phyloP scores from a whole-genome alignment of 768 basidiomycete species.

The Rhodotorula sphaerocarpa region DNA sequence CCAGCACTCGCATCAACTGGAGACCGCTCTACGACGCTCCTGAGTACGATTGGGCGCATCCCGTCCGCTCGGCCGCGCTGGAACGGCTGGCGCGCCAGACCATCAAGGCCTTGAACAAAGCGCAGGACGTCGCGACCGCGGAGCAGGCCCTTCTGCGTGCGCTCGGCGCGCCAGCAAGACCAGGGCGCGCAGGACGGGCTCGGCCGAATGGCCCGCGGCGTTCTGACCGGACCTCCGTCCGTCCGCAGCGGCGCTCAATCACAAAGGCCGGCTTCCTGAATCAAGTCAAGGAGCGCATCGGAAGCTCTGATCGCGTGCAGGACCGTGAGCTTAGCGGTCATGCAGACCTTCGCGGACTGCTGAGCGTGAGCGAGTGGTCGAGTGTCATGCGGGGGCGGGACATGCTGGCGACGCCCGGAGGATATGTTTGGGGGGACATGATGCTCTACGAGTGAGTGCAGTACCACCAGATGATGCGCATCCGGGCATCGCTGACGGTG shows the following conservation, averaged over 20 bases:
- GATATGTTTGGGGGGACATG: constrained; percentile 34
- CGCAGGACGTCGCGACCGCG: constrained; percentile 1
- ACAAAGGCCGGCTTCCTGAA: constrained; percentile 22
- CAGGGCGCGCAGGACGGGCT: too few species aligned
- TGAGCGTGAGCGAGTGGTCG: constrained; percentile 31
- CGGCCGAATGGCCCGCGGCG: too few species aligned
- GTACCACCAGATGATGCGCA: too few species aligned
- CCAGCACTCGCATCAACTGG: constrained; percentile 25
- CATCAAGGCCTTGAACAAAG: constrained; percentile 16
- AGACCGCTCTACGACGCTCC: constrained; percentile 23
- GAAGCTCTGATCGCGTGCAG: constrained; percentile 13
- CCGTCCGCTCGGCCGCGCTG: constrained; percentile 26
- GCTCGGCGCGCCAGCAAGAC: too few species aligned
- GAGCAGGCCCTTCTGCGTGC: neutral
- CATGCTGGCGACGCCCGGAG: constrained; percentile 18
- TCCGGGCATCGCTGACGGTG: too few species aligned
- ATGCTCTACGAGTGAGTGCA: constrained; percentile 32
- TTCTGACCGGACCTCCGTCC: too few species aligned
- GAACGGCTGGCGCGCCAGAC: constrained; percentile 26
- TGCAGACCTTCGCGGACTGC: neutral
- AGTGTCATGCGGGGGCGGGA: constrained; percentile 29
- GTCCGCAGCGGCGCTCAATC: too few species aligned
- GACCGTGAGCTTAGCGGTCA: constrained; percentile 1
- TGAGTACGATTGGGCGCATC: constrained; percentile 1
- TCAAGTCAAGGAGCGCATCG: constrained; percentile 32